These are phyloP conservation scores for Ophiosphaerella herpotricha DNA, from an alignment of 2,329 filamentous ascomycete genomes.

Conservation along the genomic window DNA sequence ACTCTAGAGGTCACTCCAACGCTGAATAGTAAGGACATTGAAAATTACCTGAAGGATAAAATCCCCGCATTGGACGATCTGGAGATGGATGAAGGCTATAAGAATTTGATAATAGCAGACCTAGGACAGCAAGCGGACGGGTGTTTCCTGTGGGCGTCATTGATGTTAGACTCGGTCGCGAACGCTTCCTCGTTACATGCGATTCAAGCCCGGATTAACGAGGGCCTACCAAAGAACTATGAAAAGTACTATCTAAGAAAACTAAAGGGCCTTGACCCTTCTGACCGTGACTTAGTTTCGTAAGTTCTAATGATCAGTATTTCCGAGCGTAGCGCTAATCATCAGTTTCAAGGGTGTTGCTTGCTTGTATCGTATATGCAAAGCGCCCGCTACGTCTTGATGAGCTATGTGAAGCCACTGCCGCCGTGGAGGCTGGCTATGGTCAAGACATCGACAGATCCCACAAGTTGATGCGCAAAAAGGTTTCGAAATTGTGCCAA, in stretches of 20 bases:
- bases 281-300: constrained; percentile 1
- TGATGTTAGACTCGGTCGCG: neutral
- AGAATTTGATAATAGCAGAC: neutral
- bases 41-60: neutral
- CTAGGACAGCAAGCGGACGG: neutral
- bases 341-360: neutral
- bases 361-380: constrained; percentile 1
- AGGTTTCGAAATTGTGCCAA: neutral
- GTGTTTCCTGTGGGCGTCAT: constrained; percentile 2
- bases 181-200: neutral
- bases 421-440: neutral
- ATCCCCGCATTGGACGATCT: neutral
- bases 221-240: constrained; percentile 1
- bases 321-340: neutral
- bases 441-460: neutral
- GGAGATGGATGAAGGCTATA: constrained; percentile 3
- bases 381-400: constrained; percentile 1
- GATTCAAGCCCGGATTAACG: neutral
- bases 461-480: neutral
- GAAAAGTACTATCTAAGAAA: constrained; percentile 4
- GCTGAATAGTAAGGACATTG: constrained; percentile 2
- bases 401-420: constrained; percentile 2
- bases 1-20: neutral
- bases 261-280: neutral
- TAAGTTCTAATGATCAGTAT: neutral